Percentiles rank a stretch among this genome's conserved stretches.
Conservation (phyloP, 2,329 filamentous ascomycete species). For the Colletotrichum somersetense region DNA sequence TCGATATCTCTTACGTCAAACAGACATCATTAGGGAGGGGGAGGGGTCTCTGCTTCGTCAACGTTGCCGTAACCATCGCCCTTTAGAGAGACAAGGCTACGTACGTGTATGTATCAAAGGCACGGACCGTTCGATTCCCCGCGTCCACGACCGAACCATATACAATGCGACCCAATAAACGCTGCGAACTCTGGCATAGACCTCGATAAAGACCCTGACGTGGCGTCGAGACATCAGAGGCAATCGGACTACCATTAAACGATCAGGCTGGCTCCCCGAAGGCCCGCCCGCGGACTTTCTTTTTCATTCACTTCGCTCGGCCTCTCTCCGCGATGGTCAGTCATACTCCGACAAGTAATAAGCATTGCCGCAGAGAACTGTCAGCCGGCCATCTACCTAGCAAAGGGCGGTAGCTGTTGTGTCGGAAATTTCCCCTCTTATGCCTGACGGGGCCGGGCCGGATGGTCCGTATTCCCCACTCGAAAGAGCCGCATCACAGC, state of each 20-base stretch:
- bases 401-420: neutral
- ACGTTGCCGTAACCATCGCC: neutral
- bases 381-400: neutral
- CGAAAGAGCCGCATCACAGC: neutral
- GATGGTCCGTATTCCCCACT: neutral
- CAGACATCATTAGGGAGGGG: neutral
- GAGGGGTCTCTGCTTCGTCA: neutral
- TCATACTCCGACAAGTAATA: neutral
- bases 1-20: neutral
- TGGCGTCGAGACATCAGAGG: neutral
- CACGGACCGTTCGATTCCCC: neutral
- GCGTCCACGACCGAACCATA: neutral
- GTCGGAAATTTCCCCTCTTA: neutral
- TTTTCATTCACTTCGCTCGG: neutral
- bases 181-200: neutral
- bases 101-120: neutral
- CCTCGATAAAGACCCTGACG: no score
- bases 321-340: neutral
- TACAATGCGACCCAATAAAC: neutral
- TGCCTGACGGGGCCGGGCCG: neutral
- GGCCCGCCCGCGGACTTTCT: neutral
- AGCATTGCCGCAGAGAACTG: neutral
- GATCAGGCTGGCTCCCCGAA: neutral
- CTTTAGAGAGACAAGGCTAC: neutral
- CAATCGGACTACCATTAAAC: neutral